Evolutionary conservation across 31 red algal genomes (phyloP), one percentile per base, ranked within the genome.

Genomic region (Endocladia muricata): DNA sequence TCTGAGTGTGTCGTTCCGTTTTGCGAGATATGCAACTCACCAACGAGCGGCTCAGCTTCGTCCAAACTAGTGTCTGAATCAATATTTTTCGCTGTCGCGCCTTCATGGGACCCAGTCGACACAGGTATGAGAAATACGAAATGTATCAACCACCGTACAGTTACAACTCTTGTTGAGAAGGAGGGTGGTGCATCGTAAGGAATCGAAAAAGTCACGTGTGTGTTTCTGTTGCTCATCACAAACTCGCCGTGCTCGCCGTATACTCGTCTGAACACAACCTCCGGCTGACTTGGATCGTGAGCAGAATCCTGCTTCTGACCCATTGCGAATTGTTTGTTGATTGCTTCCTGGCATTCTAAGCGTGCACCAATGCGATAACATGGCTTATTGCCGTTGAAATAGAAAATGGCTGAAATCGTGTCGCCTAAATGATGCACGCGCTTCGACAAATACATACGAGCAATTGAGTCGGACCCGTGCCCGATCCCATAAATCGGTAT

Each of bases 191-290:
- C 91, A 51, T 94, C 91, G 58, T 82, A 61, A 2, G 91, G 91
- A 48, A 94, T 86, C 5, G 85, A 79, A 33, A 94, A 90, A 11
- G 83, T 79, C 9, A 94, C 55, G 41, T 91, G 55, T 7, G 91
- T 78, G 57, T 90, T 86, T 37, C 61, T 54, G 33, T 68, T 74
- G 32, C 68, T 52, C 58, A 73, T 88, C 13, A 90, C 85, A 66
- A 88, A 94, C 67, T 94, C 91, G 31, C 79, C 74, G 42, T 85
- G 78, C 41, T 94, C 83, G 1, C 91, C 91, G 33, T 86, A 86
- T 34, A 88, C 67, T 52, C 72, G 68, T 58, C 86, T 64, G 41
- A 94, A 94, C 25, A 90, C 70, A 32, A 89, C 70, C 36, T 66
- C 79, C 4, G 41, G 31, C 2, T 48, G 22, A 26, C 33, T 28